These are phyloP conservation scores for Nannizziopsis arthrosporioides DNA, from an alignment of 2,329 filamentous ascomycete species.

Conservation along the genomic window DNA sequence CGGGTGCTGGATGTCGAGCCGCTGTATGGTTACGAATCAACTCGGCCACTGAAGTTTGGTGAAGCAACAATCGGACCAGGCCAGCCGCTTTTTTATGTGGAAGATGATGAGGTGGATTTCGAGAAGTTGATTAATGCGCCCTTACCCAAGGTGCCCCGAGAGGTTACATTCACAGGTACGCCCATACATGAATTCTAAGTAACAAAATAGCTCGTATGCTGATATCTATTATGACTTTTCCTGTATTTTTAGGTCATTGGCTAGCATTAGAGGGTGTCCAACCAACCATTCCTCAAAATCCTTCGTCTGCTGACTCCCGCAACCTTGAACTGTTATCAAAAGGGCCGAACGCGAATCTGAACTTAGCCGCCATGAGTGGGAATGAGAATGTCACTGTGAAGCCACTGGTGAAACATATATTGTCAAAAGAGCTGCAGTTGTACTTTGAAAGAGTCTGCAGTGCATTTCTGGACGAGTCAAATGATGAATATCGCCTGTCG, in stretches of 20 bases:
- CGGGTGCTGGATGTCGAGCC: slow-evolving; percentile 84
- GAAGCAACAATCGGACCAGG: slow-evolving; percentile 88
- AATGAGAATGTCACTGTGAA: slow-evolving; percentile 75
- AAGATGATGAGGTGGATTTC: slow-evolving; percentile 97
- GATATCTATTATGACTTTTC: background rate
- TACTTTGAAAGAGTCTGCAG: slow-evolving; percentile 94
- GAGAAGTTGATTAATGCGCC: slow-evolving; percentile 97
- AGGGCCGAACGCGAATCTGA: slow-evolving; percentile 75
- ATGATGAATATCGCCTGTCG: slow-evolving; percentile 74
- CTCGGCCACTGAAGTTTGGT: slow-evolving; percentile 75
- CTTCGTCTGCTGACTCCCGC: slow-evolving; percentile 70
- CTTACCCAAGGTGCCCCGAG: slow-evolving; percentile 83
- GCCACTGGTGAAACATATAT: slow-evolving; percentile 85
- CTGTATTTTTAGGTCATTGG: slow-evolving; percentile 62
- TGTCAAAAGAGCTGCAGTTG: slow-evolving; percentile 89
- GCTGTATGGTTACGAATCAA: slow-evolving; percentile 91
- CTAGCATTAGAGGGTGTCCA: slow-evolving; percentile 95
- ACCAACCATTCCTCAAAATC: slow-evolving; percentile 91
- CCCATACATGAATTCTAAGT: too few species aligned
- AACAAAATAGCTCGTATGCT: background rate
- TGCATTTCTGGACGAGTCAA: slow-evolving; percentile 71
- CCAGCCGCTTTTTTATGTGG: slow-evolving; percentile 91
- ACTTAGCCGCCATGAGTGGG: slow-evolving; percentile 69
- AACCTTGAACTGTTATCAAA: slow-evolving; percentile 80
- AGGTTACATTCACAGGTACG: slow-evolving; percentile 80